Evolutionary conservation across 2,329 filamentous ascomycete species (phyloP).

Genomic region (Penicillium thymicola): DNA sequence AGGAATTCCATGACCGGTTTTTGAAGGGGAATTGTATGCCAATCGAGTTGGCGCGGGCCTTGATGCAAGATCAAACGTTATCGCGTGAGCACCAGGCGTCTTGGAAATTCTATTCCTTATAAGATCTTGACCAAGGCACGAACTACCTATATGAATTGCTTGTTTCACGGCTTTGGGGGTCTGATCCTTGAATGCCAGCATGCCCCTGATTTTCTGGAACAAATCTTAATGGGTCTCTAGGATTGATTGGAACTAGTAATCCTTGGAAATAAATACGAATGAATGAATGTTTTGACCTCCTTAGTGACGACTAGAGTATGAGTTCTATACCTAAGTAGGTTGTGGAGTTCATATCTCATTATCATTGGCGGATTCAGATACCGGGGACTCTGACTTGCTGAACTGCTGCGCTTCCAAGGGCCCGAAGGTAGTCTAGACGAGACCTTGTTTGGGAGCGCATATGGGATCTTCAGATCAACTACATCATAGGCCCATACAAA

Average conservation of each 20-base stretch:
- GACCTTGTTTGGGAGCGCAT: too few species aligned
- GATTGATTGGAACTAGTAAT: not conserved
- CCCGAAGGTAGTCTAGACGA: not conserved
- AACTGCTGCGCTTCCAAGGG: not conserved
- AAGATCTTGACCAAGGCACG: not conserved
- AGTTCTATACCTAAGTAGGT: not conserved
- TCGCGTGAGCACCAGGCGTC: conserved; percentile 43
- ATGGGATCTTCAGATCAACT: not conserved
- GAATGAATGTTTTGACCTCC: too few species aligned
- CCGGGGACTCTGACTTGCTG: not conserved
- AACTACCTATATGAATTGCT: not conserved
- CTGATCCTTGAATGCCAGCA: not conserved
- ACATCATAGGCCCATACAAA: not conserved
- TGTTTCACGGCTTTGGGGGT: not conserved
- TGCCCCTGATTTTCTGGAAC: not conserved
- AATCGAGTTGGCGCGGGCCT: conserved; percentile 37
- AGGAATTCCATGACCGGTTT: conserved; percentile 55
- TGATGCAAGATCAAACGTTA: conserved; percentile 46
- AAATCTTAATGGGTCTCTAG: not conserved
- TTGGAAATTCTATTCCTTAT: conserved; percentile 50
- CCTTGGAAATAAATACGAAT: not conserved
- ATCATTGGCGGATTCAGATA: not conserved
- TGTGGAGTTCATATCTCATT: not conserved
- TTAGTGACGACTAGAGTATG: not conserved
- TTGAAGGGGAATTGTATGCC: conserved; percentile 46